Evolutionary conservation across 2,329 filamentous ascomycete species (phyloP).

Genomic region (Simplicillium aogashimaense): DNA sequence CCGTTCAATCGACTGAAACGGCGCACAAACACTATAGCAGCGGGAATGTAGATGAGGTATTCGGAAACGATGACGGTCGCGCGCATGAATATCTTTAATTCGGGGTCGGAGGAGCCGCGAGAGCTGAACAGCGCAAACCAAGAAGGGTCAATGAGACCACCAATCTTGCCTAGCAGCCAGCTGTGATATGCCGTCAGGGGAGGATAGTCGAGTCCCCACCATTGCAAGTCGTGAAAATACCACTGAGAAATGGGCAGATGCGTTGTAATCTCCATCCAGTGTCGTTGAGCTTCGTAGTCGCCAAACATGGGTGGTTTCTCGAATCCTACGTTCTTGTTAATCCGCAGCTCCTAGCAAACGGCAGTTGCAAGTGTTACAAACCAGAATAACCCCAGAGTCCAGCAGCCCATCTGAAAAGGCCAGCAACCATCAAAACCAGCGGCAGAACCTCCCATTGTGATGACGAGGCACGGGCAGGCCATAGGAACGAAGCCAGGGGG

Average conservation of each 20-base stretch:
- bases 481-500: constrained; percentile 86
- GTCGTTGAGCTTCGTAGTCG: constrained; percentile 94
- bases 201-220: constrained; percentile 98
- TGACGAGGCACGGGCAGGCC: constrained; percentile 73
- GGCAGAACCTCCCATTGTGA: constrained; percentile 92
- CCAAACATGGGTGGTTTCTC: constrained; percentile 82
- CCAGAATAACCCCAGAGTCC: constrained; percentile 94
- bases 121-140: constrained; percentile 87
- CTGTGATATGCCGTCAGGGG: constrained; percentile 97
- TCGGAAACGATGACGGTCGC: constrained; percentile 85
- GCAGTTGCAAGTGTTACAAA: constrained; percentile 23
- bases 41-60: constrained; percentile 81
- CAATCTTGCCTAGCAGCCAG: constrained; percentile 86
- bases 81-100: constrained; percentile 90
- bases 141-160: constrained; percentile 62
- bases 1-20: constrained; percentile 67
- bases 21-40: constrained; percentile 74
- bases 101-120: constrained; percentile 67
- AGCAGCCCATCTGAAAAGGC: constrained; percentile 86
- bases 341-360: too few species aligned
- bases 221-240: constrained; percentile 95
- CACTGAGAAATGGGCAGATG: constrained; percentile 85
- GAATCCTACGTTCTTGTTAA: constrained; percentile 44
- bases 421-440: constrained; percentile 78
- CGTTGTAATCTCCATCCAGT: constrained; percentile 97